Base-by-base conservation (phyloP, 2,329 filamentous ascomycete species). In the Neocucurbitaria cava region DNA sequence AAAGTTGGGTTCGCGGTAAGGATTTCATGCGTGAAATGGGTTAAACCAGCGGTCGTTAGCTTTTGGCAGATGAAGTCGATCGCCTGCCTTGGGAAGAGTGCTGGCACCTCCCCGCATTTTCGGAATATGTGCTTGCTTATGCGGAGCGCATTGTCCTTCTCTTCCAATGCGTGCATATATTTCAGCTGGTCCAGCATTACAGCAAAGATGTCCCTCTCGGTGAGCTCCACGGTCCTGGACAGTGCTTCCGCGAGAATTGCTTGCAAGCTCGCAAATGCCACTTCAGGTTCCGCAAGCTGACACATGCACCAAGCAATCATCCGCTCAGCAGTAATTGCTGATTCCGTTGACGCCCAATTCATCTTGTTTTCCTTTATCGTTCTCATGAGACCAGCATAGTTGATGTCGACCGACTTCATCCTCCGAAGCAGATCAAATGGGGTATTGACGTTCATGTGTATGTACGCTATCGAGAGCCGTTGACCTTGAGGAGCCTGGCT, bases 401-500 rank as follows among this genome's bases (percentile, higher is more conserved):
- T 33, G 43, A 59, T n/a, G 38, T 23, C 3, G 42, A 40, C 10
- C 42, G 18, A 18, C 21, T 44, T 43, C 6, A 45, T 3, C 2
- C 9, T 13, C 17, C 10, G 46, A 36, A 31, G 15, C 26, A 61
- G 24, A 49, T 62, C 59, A 17, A 60, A 28, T 15, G 50, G 28
- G 3, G 40, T 59, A 18, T 49, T 47, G 4, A 62, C 17, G 31
- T 54, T 44, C 1, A 39, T 56, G 35, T 55, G 52, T 43, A 54
- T 48, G 33, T 53, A 62, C n/a, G 59, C 59, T n/a, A 54, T n/a
- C 1, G 56, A 54, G 10, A 28, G 26, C 17, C 13, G 11, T 10
- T 24, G 18, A 10, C 13, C 17, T 28, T 7, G 23, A 18, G 23
- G 24, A 9, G 15, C 15, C 6, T 18, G n/a, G n/a, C 15, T n/a